Conservation (phyloP, 148 eudicot species). For the Spergularia marina region DNA sequence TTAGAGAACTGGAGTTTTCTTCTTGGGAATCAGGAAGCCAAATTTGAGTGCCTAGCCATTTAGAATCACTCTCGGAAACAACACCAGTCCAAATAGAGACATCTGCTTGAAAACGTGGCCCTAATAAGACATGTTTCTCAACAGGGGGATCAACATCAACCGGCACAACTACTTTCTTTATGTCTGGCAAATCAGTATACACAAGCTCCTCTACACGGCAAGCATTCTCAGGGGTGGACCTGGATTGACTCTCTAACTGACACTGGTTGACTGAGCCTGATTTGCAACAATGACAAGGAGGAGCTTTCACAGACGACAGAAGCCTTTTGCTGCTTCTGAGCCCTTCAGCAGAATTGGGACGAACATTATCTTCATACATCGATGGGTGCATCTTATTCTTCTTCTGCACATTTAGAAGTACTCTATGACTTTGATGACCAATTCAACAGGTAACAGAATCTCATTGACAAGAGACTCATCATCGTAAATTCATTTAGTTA, state of each 20-base stretch:
- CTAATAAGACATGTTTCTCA: constrained; percentile 45
- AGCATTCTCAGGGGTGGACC: constrained; percentile 14
- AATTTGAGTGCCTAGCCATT: constrained; percentile 73
- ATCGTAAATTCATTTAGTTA: not conserved
- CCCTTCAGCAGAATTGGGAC: constrained; percentile 38
- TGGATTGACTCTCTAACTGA: constrained; percentile 20
- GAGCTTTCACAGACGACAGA: constrained; percentile 36
- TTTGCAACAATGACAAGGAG: constrained; percentile 47
- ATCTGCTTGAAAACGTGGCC: constrained; percentile 62
- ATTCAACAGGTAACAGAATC: not conserved
- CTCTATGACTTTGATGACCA: constrained; percentile 6
- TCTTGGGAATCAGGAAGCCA: constrained; percentile 52
- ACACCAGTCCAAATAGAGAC: constrained; percentile 67
- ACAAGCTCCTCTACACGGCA: constrained; percentile 24
- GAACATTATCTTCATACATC: constrained; percentile 52
- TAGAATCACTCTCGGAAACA: constrained; percentile 53
- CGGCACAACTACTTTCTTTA: constrained; percentile 12
- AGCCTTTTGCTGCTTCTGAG: constrained; percentile 59
- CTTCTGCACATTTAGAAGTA: constrained; percentile 41
- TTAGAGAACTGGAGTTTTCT: constrained; percentile 1
- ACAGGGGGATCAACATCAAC: constrained; percentile 26
- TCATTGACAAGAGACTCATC: not conserved
- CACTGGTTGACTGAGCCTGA: constrained; percentile 28
- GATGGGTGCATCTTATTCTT: constrained; percentile 66
- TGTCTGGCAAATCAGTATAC: constrained; percentile 19